Evolutionary conservation across 805 yeast genomes (phyloP).

Genomic region (Candida dendrica): DNA sequence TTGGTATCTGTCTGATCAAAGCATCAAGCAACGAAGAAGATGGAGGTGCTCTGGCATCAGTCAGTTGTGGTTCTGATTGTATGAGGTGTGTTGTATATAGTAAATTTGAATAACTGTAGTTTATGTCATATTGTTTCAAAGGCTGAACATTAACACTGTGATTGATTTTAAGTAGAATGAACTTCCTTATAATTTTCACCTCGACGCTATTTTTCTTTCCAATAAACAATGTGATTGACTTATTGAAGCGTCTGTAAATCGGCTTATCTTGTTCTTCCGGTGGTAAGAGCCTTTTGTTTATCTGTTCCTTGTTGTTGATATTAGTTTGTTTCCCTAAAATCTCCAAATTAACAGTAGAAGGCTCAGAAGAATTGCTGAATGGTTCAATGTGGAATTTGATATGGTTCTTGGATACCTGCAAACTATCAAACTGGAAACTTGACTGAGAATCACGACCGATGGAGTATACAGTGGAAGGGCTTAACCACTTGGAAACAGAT

Average conservation of each 20-base stretch:
- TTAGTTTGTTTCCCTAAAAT: constrained; percentile 5
- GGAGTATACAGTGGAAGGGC: neutral
- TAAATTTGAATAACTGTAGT: constrained; percentile 12
- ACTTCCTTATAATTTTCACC: constrained; percentile 11
- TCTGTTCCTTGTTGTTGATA: constrained; percentile 2
- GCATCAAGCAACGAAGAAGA: constrained; percentile 27
- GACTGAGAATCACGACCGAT: neutral
- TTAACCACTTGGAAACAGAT: neutral
- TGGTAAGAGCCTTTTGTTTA: neutral
- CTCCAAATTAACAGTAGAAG: constrained; percentile 5
- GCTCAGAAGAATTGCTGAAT: neutral
- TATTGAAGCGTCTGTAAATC: neutral
- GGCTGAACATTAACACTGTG: constrained; percentile 6
- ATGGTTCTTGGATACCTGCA: constrained; percentile 8
- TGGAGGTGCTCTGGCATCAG: constrained; percentile 10
- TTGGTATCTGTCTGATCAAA: constrained; percentile 21
- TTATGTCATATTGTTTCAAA: constrained; percentile 22
- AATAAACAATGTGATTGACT: constrained; percentile 6
- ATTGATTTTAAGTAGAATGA: constrained; percentile 5
- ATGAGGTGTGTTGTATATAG: constrained; percentile 21
- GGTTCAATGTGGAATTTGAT: constrained; percentile 4
- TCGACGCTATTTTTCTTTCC: constrained; percentile 11
- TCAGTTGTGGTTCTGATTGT: neutral
- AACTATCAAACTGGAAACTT: neutral
- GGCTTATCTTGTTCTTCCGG: constrained; percentile 1